Percentiles rank a stretch among this genome's conserved stretches.
These are phyloP conservation scores for Skeletonema costatum DNA, from an alignment of 108 stramenopile genomes.

Conservation along the genomic window DNA sequence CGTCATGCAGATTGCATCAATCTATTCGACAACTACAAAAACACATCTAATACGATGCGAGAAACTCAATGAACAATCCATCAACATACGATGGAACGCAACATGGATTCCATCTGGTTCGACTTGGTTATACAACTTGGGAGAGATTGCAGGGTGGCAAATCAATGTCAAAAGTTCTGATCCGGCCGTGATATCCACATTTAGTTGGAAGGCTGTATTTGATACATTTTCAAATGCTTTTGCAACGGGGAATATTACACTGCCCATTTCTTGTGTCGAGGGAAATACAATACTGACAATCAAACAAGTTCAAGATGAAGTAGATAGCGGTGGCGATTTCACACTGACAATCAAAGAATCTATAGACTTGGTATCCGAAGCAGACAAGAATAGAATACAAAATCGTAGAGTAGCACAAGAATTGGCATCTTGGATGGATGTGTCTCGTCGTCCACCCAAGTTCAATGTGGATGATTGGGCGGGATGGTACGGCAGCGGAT, in stretches of 20 bases:
- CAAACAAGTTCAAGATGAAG: background rate
- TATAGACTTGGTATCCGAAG: slow-evolving; percentile 21
- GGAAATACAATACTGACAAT: slow-evolving; percentile 19
- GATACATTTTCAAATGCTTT: slow-evolving; percentile 16
- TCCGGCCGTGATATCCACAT: background rate
- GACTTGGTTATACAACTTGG: slow-evolving; percentile 15
- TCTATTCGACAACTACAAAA: slow-evolving; percentile 25
- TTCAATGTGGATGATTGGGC: slow-evolving; percentile 26
- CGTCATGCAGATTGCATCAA: slow-evolving; percentile 15
- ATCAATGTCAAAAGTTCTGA: slow-evolving; percentile 3
- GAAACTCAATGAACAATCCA: slow-evolving; percentile 13
- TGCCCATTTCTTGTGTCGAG: slow-evolving; percentile 23
- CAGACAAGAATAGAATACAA: slow-evolving; percentile 11
- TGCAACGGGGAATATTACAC: slow-evolving; percentile 17
- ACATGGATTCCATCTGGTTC: slow-evolving; percentile 27
- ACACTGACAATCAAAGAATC: slow-evolving; percentile 11
- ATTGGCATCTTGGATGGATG: slow-evolving; percentile 22
- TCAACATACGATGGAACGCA: slow-evolving; percentile 26
- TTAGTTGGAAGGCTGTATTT: slow-evolving; percentile 30
- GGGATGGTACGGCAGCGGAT: slow-evolving; percentile 23
- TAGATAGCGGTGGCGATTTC: background rate
- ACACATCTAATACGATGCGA: slow-evolving; percentile 16
- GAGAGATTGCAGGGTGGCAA: background rate
- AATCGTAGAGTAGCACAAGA: slow-evolving; percentile 29
- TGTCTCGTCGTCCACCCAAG: slow-evolving; percentile 16